These are phyloP conservation scores for Immersiella caudata DNA, from an alignment of 495 filamentous ascomycete genomes.

Conservation along the genomic window DNA sequence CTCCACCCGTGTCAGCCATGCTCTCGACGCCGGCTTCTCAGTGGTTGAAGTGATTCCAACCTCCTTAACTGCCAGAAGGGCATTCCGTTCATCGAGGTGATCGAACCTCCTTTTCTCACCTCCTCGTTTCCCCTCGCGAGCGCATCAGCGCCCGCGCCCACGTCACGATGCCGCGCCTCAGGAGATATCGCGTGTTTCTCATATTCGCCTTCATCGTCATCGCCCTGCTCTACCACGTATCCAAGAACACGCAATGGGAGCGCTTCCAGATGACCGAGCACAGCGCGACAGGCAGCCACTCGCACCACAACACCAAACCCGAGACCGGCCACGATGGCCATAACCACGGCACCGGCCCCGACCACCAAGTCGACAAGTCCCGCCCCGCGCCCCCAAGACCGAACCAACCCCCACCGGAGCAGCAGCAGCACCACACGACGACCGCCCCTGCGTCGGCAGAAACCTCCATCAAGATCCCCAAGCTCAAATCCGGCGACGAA, in stretches of 20 bases:
- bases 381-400: neutral
- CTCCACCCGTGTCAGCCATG: neutral
- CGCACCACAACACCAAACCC: constrained; percentile 10
- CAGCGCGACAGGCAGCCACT: neutral
- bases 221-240: constrained; percentile 68
- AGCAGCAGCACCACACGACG: neutral
- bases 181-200: constrained; percentile 75
- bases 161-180: constrained; percentile 68
- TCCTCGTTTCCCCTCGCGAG: neutral
- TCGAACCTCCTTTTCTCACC: neutral
- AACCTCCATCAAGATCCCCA: constrained; percentile 38
- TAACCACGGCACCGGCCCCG: constrained; percentile 12
- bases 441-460: constrained; percentile 3
- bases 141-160: neutral
- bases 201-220: constrained; percentile 68
- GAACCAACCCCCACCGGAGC: neutral
- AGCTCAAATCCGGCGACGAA: constrained; percentile 41
- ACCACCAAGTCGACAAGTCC: neutral
- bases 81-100: neutral
- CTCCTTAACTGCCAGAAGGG: neutral
- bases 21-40: neutral
- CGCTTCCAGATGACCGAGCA: constrained; percentile 34
- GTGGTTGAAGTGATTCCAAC: neutral
- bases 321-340: constrained; percentile 13
- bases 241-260: constrained; percentile 53